Evolutionary conservation across 2,329 filamentous ascomycete species (phyloP), one percentile per base, ranked within the genome.

Genomic region (Aspergillus pseudoterreus): DNA sequence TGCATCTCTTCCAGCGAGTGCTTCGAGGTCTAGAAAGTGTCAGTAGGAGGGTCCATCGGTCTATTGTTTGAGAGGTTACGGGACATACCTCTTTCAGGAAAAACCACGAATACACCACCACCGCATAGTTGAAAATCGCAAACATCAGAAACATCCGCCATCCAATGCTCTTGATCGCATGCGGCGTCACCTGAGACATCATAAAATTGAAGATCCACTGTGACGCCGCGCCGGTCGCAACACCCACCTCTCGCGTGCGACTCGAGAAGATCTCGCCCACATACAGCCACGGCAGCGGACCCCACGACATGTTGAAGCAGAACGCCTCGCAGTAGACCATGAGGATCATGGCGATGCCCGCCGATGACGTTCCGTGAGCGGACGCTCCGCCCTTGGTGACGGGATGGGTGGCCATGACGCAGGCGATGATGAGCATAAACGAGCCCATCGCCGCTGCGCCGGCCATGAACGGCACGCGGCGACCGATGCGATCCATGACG

Each of bases 141-240:
- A 78, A 79, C 73, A 79, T 77, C 51, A 79, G 58, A 51, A 79
- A 79, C 2, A 75, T 78, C 43, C 68, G 69, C 75, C 75, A 79
- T 1, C 73, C 71, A 4, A 79, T 75, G 47, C 77, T 78, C 2
- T 66, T 63, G 11, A 79, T 70, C 0, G 75, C 74, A 50, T 71
- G 66, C 3, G 69, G 68, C 46, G 67, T 72, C 19, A 72, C 63
- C 49, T 71, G 68, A 33, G 63, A 67, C 66, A 72, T 69, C 57
- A 70, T 65, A 43, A 71, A 72, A 36, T 72, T 72, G 58, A 71
- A 71, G n/a, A 72, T 51, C 69, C 69, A 72, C 50, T 72, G 69
- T 19, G 63, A 66, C 4, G 68, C 68, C 1, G 66, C 67, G 1
- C 69, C 69, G 6, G 65, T 60, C 0, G 66, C 66, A 15, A 71